Percentiles rank a stretch among this genome's conserved stretches.
These are phyloP conservation scores for Eucommia ulmoides DNA, from an alignment of 257 asterid genomes.

Conservation along the genomic window DNA sequence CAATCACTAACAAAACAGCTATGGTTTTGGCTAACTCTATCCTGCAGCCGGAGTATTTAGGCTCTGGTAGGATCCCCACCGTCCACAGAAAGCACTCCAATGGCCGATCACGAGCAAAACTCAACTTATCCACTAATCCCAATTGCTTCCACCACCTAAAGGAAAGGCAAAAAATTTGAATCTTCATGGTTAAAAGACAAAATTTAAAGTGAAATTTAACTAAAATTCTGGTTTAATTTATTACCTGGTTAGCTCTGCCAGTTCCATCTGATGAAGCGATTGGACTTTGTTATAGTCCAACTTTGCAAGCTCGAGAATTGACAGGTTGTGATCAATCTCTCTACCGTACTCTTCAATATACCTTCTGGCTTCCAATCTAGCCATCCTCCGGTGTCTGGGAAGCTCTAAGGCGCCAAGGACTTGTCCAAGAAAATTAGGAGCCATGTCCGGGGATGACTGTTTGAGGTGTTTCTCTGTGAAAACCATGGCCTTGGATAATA, in stretches of 20 bases:
- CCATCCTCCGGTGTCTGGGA: slow-evolving; percentile 58
- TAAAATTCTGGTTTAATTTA: no score
- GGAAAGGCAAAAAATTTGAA: neutral
- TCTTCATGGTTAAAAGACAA: neutral
- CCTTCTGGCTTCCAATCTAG: slow-evolving; percentile 42
- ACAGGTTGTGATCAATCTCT: slow-evolving; percentile 14
- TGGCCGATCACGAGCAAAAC: slow-evolving; percentile 52
- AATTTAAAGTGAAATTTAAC: neutral
- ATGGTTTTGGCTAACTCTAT: slow-evolving; percentile 57
- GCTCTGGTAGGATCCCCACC: slow-evolving; percentile 53
- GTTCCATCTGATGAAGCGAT: slow-evolving; percentile 41
- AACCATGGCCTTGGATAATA: slow-evolving; percentile 35
- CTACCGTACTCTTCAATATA: slow-evolving; percentile 28
- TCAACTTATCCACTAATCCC: slow-evolving; percentile 45
- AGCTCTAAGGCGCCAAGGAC: slow-evolving; percentile 33
- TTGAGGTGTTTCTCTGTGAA: slow-evolving; percentile 23
- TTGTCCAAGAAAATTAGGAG: slow-evolving; percentile 8
- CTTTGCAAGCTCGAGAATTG: slow-evolving; percentile 35
- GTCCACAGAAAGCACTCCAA: slow-evolving; percentile 65
- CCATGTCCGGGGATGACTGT: slow-evolving; percentile 6
- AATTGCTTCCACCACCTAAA: slow-evolving; percentile 66
- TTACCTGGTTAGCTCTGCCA: slow-evolving; percentile 44
- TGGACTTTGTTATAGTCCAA: slow-evolving; percentile 47
- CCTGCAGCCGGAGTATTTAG: slow-evolving; percentile 41
- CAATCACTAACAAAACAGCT: slow-evolving; percentile 43